Base-by-base conservation (phyloP, 495 filamentous ascomycete species). In the Hypoxylon fragiforme region DNA sequence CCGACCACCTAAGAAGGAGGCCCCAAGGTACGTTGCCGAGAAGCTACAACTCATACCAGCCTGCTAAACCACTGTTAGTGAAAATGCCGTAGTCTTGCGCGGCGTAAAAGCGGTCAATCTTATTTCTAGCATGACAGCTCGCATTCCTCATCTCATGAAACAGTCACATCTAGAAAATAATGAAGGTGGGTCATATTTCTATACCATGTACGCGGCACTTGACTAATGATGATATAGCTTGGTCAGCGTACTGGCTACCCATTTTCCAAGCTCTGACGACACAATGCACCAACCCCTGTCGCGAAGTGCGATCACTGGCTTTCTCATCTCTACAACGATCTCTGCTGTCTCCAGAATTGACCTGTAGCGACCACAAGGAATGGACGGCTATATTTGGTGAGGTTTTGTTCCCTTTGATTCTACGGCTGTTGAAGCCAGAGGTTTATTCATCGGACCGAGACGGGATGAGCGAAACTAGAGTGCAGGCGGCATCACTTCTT, bases 231-330 rank as follows among this genome's bases (percentile, higher is more conserved):
- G 14, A 2, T 45, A 42, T 55, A 90, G 94, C 94, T 28, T 99
- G 94, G 94, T 89, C 89, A 22, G 90, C 95, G 11, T 99, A 99
- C 68, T 99, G 94, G 94, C 86, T 91, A 12, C 95, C 92, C 16
- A 92, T 97, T 24, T 92, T 98, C 73, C 82, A 87, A 53, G 86
- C 89, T 9, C 74, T 97, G 21, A 94, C 89, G 7, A 81, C 82
- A 7, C 94, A 98, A 72, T 96, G 90, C 72, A 86, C 88, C 54
- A 99, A 97, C 64, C 92, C 95, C 5, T 97, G 91, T 66, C 89
- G 94, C 35, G 91, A 95, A 67, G 90, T 99, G 40, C 84, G 94
- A 1, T 86, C 92, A 57, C 83, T 94, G 64, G 88, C 94, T 7
- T 86, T 97, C 55, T 83, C 86, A n/a, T 90, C 82, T 2, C 77